Evolutionary conservation across 2,329 filamentous ascomycete species (phyloP).

Genomic region (Sclerotinia minor): DNA sequence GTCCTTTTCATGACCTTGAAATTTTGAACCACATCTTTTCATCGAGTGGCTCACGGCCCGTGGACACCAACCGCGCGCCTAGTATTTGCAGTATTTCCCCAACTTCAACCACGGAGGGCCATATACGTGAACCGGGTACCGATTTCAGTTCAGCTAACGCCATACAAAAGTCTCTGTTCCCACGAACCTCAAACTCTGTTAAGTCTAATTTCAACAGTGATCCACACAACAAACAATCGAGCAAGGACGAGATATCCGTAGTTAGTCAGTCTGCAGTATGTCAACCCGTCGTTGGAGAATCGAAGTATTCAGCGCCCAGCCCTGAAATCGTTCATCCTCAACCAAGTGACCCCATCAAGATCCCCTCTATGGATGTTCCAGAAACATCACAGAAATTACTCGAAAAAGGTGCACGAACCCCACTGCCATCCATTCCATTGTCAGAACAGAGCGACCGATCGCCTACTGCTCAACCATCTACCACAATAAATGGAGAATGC

Average conservation of each 20-base stretch:
- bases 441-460: background rate
- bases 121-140: background rate
- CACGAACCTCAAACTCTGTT: background rate
- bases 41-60: background rate
- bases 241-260: background rate
- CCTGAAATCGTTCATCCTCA: background rate
- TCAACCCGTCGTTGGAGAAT: too few relatives aligned
- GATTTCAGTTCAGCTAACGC: too few relatives aligned
- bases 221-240: background rate
- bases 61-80: background rate
- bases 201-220: background rate
- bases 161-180: background rate
- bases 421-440: background rate
- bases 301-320: background rate
- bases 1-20: conserved; percentile 7
- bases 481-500: background rate
- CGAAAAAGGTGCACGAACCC: background rate
- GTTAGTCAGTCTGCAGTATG: background rate
- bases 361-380: background rate
- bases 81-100: conserved; percentile 4
- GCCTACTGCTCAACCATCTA: background rate
- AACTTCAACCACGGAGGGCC: background rate
- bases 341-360: too few relatives aligned
- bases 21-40: conserved; percentile 11
- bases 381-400: background rate